Evolutionary conservation across 2,329 filamentous ascomycete genomes (phyloP).

Genomic region (Parastagonospora nodorum): DNA sequence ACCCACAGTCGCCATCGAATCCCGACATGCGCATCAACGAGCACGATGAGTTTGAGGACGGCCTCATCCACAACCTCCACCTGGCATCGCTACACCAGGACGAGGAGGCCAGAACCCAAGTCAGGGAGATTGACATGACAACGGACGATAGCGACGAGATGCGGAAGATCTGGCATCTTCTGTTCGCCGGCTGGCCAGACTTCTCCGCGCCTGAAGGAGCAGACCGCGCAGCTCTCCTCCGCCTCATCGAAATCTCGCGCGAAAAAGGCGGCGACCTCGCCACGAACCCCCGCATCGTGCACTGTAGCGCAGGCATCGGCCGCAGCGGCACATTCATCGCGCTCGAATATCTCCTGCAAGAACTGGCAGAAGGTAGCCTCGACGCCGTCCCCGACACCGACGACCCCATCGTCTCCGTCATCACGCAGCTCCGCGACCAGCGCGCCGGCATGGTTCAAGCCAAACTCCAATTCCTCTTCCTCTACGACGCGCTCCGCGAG

Average conservation of each 20-base stretch:
- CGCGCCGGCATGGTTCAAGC: conserved; percentile 95
- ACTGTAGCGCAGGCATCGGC: conserved; percentile 85
- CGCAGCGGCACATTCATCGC: conserved; percentile 95
- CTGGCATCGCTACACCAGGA: conserved; percentile 63
- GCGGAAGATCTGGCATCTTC: conserved; percentile 78
- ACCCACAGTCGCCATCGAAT: conserved; percentile 59
- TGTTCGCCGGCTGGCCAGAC: conserved; percentile 89
- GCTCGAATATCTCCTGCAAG: conserved; percentile 85
- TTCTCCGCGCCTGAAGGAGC: conserved; percentile 77
- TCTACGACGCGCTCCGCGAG: conserved; percentile 84
- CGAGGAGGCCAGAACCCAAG: conserved; percentile 64
- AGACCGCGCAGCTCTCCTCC: conserved; percentile 70
- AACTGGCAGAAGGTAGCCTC: conserved; percentile 76
- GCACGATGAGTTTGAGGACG: conserved; percentile 67
- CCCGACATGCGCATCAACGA: conserved; percentile 62
- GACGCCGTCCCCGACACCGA: conserved; percentile 52
- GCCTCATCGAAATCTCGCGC: conserved; percentile 70
- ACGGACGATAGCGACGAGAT: conserved; percentile 54
- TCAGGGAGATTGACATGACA: conserved; percentile 70
- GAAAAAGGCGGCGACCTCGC: conserved; percentile 56
- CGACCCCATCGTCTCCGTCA: conserved; percentile 78
- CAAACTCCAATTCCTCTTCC: conserved; percentile 80
- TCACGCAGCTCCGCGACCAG: conserved; percentile 82
- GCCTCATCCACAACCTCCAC: conserved; percentile 69
- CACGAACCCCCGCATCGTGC: conserved; percentile 72